A percentile compares a stretch with the other conserved stretches of the same genome.
Evolutionary conservation across 768 basidiomycete genomes (phyloP).

Genomic region (Lentinula detonsa): DNA sequence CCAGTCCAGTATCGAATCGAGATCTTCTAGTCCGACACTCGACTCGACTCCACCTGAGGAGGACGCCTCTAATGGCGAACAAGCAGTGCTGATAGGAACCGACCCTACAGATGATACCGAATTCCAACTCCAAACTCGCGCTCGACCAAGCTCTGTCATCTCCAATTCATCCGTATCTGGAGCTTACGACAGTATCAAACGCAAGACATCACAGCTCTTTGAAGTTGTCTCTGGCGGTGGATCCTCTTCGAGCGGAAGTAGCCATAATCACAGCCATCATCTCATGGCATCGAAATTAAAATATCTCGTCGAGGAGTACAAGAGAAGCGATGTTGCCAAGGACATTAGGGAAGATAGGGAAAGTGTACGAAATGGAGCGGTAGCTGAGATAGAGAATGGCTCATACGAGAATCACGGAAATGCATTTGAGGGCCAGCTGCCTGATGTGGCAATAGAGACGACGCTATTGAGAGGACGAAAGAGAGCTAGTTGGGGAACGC

Average conservation of each 20-base stretch:
- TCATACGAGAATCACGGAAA: slow-evolving; percentile 21
- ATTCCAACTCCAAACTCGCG: slow-evolving; percentile 43
- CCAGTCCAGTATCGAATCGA: slow-evolving; percentile 42
- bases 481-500: slow-evolving; percentile 82
- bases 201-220: slow-evolving; percentile 70
- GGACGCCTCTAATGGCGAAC: slow-evolving; percentile 57
- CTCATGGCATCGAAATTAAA: slow-evolving; percentile 55
- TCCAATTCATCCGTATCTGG: slow-evolving; percentile 25
- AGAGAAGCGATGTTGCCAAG: slow-evolving; percentile 57
- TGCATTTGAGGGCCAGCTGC: slow-evolving; percentile 30
- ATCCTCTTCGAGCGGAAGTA: slow-evolving; percentile 18
- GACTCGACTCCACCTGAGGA: slow-evolving; percentile 29
- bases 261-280: slow-evolving; percentile 23
- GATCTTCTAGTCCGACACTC: slow-evolving; percentile 35
- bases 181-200: slow-evolving; percentile 43
- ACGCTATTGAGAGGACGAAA: slow-evolving; percentile 62
- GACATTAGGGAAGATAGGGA: slow-evolving; percentile 59
- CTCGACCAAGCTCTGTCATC: slow-evolving; percentile 35
- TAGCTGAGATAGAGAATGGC: background rate
- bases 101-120: slow-evolving; percentile 20
- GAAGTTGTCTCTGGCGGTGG: slow-evolving; percentile 40
- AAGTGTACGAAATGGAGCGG: slow-evolving; percentile 31
- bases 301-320: slow-evolving; percentile 68
- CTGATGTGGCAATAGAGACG: slow-evolving; percentile 67
- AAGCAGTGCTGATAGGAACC: slow-evolving; percentile 25